Evolutionary conservation across 108 stramenopile genomes (phyloP).

Genomic region (Skeletonema tropicum): DNA sequence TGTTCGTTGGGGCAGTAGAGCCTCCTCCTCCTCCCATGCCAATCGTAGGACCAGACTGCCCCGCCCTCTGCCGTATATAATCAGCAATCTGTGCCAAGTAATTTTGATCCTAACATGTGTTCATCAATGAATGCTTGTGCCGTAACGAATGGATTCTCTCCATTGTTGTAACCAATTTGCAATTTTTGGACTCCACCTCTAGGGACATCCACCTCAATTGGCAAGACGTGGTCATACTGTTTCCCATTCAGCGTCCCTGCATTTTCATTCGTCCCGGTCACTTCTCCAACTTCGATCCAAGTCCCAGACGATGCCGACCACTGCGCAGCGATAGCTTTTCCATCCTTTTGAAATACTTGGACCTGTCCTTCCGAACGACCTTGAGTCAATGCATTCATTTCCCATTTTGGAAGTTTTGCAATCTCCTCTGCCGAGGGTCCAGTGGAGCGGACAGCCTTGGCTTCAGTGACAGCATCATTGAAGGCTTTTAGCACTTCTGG

Average conservation of each 20-base stretch:
- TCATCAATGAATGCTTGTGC: conserved; percentile 96
- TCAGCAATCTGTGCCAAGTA: conserved; percentile 91
- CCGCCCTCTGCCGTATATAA: conserved; percentile 85
- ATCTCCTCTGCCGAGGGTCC: conserved; percentile 88
- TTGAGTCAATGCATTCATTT: conserved; percentile 59
- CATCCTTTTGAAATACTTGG: conserved; percentile 89
- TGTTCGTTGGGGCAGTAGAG: conserved; percentile 44
- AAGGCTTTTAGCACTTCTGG: conserved; percentile 65
- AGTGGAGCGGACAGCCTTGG: conserved; percentile 47
- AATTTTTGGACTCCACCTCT: conserved; percentile 85
- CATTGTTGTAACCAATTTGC: conserved; percentile 95
- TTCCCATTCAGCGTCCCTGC: conserved; percentile 85
- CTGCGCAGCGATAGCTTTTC: conserved; percentile 92
- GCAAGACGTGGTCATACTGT: conserved; percentile 91
- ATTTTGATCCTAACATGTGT: conserved; percentile 87
- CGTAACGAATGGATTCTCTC: conserved; percentile 95
- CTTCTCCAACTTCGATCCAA: conserved; percentile 97
- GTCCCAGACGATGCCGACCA: conserved; percentile 80
- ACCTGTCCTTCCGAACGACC: conserved; percentile 91
- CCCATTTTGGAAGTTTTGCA: conserved; percentile 89
- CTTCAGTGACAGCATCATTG: conserved; percentile 56
- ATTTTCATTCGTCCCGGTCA: conserved; percentile 82
- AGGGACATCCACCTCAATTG: conserved; percentile 92
- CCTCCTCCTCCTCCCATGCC: conserved; percentile 42
- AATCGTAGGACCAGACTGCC: conserved; percentile 62